These are phyloP conservation scores for Tilletia walkeri DNA, from an alignment of 1,284 basidiomycete genomes.

Conservation along the genomic window DNA sequence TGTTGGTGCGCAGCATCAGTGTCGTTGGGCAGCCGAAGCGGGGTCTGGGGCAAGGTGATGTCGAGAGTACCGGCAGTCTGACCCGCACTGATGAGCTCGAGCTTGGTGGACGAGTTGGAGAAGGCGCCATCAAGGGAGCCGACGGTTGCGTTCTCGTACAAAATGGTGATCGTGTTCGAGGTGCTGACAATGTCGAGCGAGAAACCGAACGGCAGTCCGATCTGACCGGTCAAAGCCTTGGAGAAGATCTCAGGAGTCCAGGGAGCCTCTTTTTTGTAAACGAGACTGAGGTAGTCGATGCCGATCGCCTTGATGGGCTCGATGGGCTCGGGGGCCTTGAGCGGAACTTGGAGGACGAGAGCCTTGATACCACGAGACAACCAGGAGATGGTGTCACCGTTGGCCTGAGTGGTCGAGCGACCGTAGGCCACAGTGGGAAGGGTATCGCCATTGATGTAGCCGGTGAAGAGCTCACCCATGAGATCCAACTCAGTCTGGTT, in stretches of 20 bases:
- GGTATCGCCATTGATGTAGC: conserved; percentile 69
- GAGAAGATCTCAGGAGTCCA: conserved; percentile 67
- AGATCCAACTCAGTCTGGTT: conserved; percentile 60
- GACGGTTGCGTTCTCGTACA: conserved; percentile 65
- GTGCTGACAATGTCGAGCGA: conserved; percentile 67
- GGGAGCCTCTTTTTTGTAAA: conserved; percentile 63
- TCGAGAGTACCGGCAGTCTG: conserved; percentile 69
- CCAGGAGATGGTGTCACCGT: conserved; percentile 67
- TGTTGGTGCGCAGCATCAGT: conserved; percentile 58
- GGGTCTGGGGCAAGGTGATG: conserved; percentile 66
- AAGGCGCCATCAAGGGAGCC: conserved; percentile 46
- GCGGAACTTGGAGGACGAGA: conserved; percentile 66
- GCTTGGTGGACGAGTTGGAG: conserved; percentile 31
- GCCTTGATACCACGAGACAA: conserved; percentile 66
- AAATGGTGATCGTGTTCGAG: conserved; percentile 65
- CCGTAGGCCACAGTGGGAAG: conserved; percentile 67
- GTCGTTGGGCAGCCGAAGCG: conserved; percentile 61
- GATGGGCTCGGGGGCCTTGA: conserved; percentile 64
- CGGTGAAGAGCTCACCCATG: conserved; percentile 69
- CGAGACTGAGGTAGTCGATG: conserved; percentile 67
- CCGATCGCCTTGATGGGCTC: conserved; percentile 69
- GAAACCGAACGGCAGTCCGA: conserved; percentile 78
- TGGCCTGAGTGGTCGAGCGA: conserved; percentile 62
- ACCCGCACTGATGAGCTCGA: conserved; percentile 54
- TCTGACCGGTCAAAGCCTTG: conserved; percentile 64